These are phyloP conservation scores for Rasamsonia emersonii DNA, from an alignment of 2,329 filamentous ascomycete genomes.

Conservation along the genomic window DNA sequence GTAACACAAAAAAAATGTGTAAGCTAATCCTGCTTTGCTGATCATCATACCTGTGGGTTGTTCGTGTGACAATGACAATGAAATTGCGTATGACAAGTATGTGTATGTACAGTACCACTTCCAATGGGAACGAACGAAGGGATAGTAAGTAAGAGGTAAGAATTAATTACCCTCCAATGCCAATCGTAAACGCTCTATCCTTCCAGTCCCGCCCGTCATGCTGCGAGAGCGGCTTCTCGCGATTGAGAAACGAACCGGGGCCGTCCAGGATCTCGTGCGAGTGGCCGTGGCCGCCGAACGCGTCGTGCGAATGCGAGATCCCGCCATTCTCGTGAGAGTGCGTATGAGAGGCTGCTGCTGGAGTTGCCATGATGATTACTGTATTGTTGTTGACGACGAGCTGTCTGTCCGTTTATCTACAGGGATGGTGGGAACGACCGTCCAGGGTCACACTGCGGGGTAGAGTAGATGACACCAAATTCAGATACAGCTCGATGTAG, in stretches of 20 bases:
- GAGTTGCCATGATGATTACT: constrained; percentile 8
- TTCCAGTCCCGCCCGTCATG: constrained; percentile 65
- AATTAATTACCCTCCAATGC: constrained; percentile 89
- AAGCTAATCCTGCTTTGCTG: background rate
- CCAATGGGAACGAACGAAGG: background rate
- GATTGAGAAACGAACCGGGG: constrained; percentile 77
- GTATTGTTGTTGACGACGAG: background rate
- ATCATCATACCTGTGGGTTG: constrained; percentile 4
- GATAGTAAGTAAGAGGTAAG: background rate
- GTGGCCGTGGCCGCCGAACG: constrained; percentile 68
- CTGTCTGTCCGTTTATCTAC: too few species aligned
- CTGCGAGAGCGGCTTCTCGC: constrained; percentile 89
- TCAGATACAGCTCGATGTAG: too few species aligned
- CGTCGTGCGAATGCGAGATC: constrained; percentile 51
- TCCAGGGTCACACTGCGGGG: too few species aligned
- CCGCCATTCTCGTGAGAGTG: constrained; percentile 31
- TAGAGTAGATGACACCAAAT: too few species aligned
- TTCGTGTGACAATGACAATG: too few species aligned
- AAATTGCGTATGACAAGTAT: background rate
- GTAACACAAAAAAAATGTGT: too few species aligned
- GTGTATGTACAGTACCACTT: too few species aligned
- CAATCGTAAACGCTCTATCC: constrained; percentile 86
- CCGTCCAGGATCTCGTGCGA: constrained; percentile 92
- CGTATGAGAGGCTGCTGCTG: constrained; percentile 26
- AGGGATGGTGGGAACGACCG: too few species aligned